Evolutionary conservation across 345 rosid genomes (phyloP), one percentile per base, ranked within the genome.

Genomic region (Garcia nutans): DNA sequence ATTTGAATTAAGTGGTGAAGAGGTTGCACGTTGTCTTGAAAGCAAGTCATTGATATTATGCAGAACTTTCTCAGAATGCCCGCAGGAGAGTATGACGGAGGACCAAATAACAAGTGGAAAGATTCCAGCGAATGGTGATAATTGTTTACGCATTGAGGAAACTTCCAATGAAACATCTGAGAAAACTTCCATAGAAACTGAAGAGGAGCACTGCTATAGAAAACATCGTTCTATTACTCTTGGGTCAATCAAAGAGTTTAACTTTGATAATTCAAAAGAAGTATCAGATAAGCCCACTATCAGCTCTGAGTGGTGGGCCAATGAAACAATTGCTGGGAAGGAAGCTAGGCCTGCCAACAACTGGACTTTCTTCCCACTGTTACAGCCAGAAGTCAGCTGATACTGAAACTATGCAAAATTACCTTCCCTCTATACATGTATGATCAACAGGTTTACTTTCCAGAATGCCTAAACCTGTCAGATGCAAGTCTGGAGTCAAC

Each of bases 1-100:
- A 1, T 94, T 94, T 64, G 98, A 94, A 88, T 78, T 94, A 79
- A 92, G 93, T 41, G 97, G 98, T 8, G 98, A 94, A 84, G 98
- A 94, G 69, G 97, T 94, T 67, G 98, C 97, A 0, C 93, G 92
- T 59, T 91, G 97, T 86, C 89, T 94, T 63, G 91, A 89, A 19
- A 92, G 70, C 68, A 90, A 87, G 76, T 81, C 90, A 13, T 72
- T 64, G 56, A 49, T 78, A n/a, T 74, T 85, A 10, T 49, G 66
- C 23, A 86, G 91, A 80, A 80, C 80, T 63, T 57, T 80, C 42
- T 26, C 79, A 59, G 87, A 82, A 71, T 79, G 66, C 71, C 78
- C 82, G 0, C 85, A 76, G 59, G 85, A 87, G 56, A 66, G 56
- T 13, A 69, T 44, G 16, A 65, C 67, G 8, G 85, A 76, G 26